Conservation (phyloP, 148 eudicot genomes). For the Pouteria glomerata region DNA sequence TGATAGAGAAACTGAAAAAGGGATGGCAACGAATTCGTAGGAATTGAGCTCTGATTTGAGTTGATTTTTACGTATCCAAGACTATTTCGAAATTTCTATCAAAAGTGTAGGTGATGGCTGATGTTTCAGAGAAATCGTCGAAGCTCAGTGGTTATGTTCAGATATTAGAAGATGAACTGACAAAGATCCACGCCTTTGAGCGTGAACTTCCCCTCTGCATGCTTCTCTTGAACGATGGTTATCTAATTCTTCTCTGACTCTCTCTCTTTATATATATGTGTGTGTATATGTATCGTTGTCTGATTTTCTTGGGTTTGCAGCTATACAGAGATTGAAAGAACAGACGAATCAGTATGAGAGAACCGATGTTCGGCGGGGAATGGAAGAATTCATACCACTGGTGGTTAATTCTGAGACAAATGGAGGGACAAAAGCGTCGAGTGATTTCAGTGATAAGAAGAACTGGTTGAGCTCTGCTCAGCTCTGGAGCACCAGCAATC, state of each 20-base stretch:
- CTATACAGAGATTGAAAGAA: slow-evolving; percentile 32
- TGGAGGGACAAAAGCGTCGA: slow-evolving; percentile 18
- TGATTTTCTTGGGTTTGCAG: slow-evolving; percentile 24
- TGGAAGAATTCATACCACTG: background rate
- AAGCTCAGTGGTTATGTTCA: slow-evolving; percentile 31
- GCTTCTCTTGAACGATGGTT: slow-evolving; percentile 54
- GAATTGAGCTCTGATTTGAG: slow-evolving; percentile 34
- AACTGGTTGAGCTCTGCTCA: slow-evolving; percentile 57
- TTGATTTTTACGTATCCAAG: slow-evolving; percentile 14
- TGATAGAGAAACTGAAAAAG: background rate
- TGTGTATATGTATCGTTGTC: background rate
- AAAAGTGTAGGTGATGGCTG: slow-evolving; percentile 19
- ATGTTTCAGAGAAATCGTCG: slow-evolving; percentile 18
- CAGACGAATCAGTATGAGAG: slow-evolving; percentile 13
- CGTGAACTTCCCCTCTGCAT: slow-evolving; percentile 64
- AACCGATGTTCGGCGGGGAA: background rate
- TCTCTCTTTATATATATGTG: background rate
- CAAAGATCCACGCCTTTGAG: slow-evolving; percentile 51
- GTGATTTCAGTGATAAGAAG: slow-evolving; percentile 26
- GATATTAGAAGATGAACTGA: slow-evolving; percentile 40
- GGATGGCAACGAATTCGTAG: slow-evolving; percentile 27
- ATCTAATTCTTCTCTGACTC: too few relatives aligned
- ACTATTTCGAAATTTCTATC: slow-evolving; percentile 20
- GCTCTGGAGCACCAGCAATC: slow-evolving; percentile 25
- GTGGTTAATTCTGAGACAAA: slow-evolving; percentile 11